phyloP scores from a whole-genome alignment of 2,329 filamentous ascomycete species.

The Aspergillus hortae region DNA sequence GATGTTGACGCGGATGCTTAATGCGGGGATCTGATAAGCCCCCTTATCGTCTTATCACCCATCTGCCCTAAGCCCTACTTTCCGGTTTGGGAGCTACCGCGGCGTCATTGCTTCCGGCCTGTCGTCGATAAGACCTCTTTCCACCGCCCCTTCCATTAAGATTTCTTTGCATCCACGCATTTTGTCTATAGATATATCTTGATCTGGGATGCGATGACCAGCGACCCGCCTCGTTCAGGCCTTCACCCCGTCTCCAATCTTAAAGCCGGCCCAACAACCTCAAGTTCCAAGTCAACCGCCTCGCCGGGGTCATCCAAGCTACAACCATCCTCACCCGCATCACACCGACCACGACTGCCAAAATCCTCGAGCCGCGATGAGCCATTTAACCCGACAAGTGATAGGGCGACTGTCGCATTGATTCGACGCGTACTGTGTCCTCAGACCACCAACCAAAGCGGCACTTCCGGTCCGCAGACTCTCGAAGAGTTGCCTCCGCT shows the following conservation, averaged over 20 bases:
- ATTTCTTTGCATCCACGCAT: constrained; percentile 1
- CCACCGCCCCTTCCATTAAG: background rate
- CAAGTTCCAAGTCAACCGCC: constrained; percentile 34
- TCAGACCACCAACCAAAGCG: constrained; percentile 48
- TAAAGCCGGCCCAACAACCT: constrained; percentile 35
- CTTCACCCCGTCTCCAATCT: constrained; percentile 38
- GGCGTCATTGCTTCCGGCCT: background rate
- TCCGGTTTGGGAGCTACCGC: constrained; percentile 14
- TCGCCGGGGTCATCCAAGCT: constrained; percentile 23
- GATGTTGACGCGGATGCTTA: background rate
- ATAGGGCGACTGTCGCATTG: constrained; percentile 74
- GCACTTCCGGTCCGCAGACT: constrained; percentile 55
- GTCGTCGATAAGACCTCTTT: background rate
- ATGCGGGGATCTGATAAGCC: constrained; percentile 11
- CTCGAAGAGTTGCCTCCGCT: constrained; percentile 83
- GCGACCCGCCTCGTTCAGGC: constrained; percentile 33
- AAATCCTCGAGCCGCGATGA: constrained; percentile 37
- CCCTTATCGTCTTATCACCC: background rate
- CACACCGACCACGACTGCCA: constrained; percentile 27
- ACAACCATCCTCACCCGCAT: constrained; percentile 26
- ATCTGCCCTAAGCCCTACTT: constrained; percentile 30
- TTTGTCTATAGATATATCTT: background rate
- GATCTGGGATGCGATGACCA: constrained; percentile 38
- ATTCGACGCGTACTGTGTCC: constrained; percentile 81
- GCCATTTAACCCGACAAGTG: constrained; percentile 55